Base-by-base conservation (phyloP, 305 asterid species). In the Solanum hybrid region DNA sequence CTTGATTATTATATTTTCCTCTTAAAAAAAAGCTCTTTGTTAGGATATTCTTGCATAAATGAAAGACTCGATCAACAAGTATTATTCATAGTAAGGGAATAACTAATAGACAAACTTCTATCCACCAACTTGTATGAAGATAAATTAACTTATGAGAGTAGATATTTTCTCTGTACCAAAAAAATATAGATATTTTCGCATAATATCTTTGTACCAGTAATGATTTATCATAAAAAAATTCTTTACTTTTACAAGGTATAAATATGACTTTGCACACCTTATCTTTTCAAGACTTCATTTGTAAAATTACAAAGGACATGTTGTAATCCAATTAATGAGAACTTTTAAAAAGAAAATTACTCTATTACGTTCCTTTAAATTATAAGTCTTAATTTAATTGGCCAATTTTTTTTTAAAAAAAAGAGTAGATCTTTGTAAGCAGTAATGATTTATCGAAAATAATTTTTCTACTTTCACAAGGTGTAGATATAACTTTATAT, bases 241-340 rank as follows among this genome's bases (percentile, higher is more conserved):
- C 0, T 24, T 0, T n/a, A 8, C 0, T 26, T 2, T 24, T 1
- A 71, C 0, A 11, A 22, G 4, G 7, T 5, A 69, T 1, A 11
- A 11, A 5, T 5, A 69, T 11, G 5, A 28, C 9, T 26, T 29
- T 71, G 34, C 26, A 71, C 0, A 71, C 0, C 4, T 6, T 64
- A 0, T 22, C 1, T 64, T 64, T 22, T 20, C 3, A 1, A 64
- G 5, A 64, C 2, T 61, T 7, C 4, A 57, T 20, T 57, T 18
- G 2, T 18, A 3, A 2, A 51, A 51, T 51, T 51, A 51, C 8
- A 16, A 3, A 5, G 1, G 20, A 46, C 64, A 57, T 57, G 11
- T 6, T 61, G 10, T 33, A 76, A 75, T 76, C 4, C 4, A 33
- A 8, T 16, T 14, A 74, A 76, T 76, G 12, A 33, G 4, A 34